These are phyloP conservation scores for Phialocephala subalpina DNA, from an alignment of 2,329 filamentous ascomycete genomes.

Conservation along the genomic window DNA sequence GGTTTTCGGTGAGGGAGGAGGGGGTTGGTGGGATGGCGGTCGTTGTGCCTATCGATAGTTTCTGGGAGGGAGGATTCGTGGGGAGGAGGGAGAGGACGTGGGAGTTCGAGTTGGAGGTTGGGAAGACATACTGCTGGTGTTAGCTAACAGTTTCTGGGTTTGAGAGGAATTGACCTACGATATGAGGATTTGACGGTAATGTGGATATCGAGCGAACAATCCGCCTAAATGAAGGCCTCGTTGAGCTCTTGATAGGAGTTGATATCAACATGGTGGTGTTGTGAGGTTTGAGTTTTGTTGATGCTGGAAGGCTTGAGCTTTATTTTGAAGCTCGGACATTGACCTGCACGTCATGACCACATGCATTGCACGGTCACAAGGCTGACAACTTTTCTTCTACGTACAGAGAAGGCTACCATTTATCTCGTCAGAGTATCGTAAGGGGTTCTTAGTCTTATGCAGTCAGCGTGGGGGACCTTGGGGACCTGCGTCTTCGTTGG, in stretches of 20 bases:
- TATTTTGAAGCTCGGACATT: conserved; percentile 21
- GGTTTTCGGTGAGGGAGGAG: conserved; percentile 65
- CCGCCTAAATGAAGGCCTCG: conserved; percentile 17
- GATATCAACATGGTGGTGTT: conserved; percentile 27
- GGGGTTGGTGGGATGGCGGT: conserved; percentile 68
- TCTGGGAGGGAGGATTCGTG: conserved; percentile 59
- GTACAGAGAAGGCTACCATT: neutral
- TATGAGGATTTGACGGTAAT: conserved; percentile 42
- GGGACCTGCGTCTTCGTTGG: neutral
- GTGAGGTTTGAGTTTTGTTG: conserved; percentile 11
- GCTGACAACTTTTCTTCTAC: conserved; percentile 11
- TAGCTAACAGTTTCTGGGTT: neutral
- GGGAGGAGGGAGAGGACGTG: conserved; percentile 68
- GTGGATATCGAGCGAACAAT: conserved; percentile 36
- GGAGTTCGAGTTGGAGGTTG: conserved; percentile 51
- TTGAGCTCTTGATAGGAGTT: conserved; percentile 24
- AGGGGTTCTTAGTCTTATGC: conserved; percentile 1
- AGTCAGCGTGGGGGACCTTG: neutral
- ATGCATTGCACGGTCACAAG: conserved; percentile 17
- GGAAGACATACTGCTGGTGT: conserved; percentile 62
- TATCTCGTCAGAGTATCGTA: neutral
- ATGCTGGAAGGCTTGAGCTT: conserved; percentile 11
- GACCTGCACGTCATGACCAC: neutral
- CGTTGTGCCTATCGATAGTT: conserved; percentile 66
- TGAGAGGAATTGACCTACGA: conserved; percentile 31